These are phyloP conservation scores for Apophysomyces ossiformis DNA, from an alignment of 371 early-diverging fungal genomes.

Conservation along the genomic window DNA sequence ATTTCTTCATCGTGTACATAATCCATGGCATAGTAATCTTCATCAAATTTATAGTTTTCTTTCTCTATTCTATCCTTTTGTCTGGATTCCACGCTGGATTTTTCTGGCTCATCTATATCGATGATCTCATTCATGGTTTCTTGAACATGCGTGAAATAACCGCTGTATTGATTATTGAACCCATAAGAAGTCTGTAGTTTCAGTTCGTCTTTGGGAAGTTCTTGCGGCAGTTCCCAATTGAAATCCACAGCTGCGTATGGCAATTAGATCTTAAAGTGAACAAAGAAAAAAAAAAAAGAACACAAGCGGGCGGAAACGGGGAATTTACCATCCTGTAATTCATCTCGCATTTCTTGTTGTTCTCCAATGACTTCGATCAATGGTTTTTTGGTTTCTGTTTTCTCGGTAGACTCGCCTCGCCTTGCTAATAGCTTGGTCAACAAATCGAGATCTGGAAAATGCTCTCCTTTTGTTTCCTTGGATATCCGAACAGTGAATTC, in stretches of 20 bases:
- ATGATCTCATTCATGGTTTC: slow-evolving; percentile 87
- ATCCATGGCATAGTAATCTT: slow-evolving; percentile 89
- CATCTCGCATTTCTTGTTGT: slow-evolving; percentile 31
- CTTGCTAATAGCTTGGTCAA: slow-evolving; percentile 80
- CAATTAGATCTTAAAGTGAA: slow-evolving; percentile 10
- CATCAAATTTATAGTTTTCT: slow-evolving; percentile 88
- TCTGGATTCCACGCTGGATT: slow-evolving; percentile 66
- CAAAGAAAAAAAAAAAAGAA: slow-evolving; percentile 14
- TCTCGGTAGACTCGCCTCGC: slow-evolving; percentile 49
- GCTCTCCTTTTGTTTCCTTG: slow-evolving; percentile 79
- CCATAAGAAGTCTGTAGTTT: slow-evolving; percentile 69
- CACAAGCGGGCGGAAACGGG: no score
- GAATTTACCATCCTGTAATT: slow-evolving; percentile 41
- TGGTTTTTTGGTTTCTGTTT: slow-evolving; percentile 47
- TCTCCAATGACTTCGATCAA: slow-evolving; percentile 72
- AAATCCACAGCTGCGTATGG: slow-evolving; percentile 61
- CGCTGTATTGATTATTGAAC: slow-evolving; percentile 86
- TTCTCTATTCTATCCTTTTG: slow-evolving; percentile 61
- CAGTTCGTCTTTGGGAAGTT: slow-evolving; percentile 50
- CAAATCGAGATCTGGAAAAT: slow-evolving; percentile 89
- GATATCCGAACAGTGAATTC: slow-evolving; percentile 75
- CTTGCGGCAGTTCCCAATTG: slow-evolving; percentile 90
- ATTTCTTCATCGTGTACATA: slow-evolving; percentile 77
- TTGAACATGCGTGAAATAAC: slow-evolving; percentile 76
- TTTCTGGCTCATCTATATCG: slow-evolving; percentile 77